Conservation (phyloP, 2,329 filamentous ascomycete species). For the Penicillium sp. region DNA sequence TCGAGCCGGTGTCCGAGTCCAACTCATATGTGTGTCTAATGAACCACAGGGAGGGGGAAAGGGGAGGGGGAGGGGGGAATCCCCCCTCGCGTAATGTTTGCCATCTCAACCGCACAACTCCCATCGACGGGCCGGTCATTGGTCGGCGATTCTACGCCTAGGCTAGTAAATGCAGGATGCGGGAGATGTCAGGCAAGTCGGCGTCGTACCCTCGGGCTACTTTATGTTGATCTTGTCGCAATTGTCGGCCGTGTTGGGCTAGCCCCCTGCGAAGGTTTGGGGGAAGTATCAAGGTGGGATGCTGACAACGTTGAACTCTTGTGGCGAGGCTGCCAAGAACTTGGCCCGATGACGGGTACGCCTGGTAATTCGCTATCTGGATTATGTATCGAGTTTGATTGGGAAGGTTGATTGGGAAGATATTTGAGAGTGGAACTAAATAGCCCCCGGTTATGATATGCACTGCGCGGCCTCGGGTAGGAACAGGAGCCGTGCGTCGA, state of each 20-base stretch:
- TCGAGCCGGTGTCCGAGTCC: constrained; percentile 5
- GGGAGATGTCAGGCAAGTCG: constrained; percentile 63
- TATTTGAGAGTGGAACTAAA: constrained; percentile 69
- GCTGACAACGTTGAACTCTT: constrained; percentile 2
- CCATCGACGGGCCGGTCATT: constrained; percentile 10
- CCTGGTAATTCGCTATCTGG: too few relatives aligned
- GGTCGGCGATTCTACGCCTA: constrained; percentile 46
- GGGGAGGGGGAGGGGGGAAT: too few relatives aligned
- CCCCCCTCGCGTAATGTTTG: constrained; percentile 11
- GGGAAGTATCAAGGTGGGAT: constrained; percentile 63
- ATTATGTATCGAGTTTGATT: too few relatives aligned
- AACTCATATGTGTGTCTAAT: neutral
- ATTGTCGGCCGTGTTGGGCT: constrained; percentile 82
- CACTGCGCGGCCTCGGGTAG: constrained; percentile 71
- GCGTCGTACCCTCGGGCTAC: constrained; percentile 52
- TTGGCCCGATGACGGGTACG: too few relatives aligned
- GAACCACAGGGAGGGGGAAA: constrained; percentile 10
- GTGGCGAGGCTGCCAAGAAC: constrained; percentile 18
- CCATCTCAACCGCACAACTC: constrained; percentile 1
- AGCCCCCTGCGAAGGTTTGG: constrained; percentile 63
- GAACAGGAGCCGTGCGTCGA: constrained; percentile 53
- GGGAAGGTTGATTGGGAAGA: too few relatives aligned
- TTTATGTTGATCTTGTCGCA: constrained; percentile 67
- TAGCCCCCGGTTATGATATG: constrained; percentile 38
- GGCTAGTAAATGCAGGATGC: constrained; percentile 59